A percentile compares a stretch with the other conserved stretches of the same genome.
Conservation (phyloP, 352 stramenopile species). For the Pythium plurisporium region DNA sequence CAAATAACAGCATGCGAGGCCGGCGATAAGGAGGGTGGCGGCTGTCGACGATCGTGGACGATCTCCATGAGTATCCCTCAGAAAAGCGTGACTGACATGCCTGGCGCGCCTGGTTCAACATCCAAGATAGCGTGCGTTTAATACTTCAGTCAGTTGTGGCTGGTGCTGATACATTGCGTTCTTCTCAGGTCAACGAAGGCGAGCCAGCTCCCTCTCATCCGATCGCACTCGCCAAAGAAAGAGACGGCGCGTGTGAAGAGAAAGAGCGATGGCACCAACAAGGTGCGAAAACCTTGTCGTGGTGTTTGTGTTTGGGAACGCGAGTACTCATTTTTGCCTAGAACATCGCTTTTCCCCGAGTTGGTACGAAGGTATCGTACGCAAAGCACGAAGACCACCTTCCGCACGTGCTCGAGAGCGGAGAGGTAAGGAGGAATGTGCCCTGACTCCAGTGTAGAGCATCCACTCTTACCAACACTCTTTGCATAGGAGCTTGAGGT, state of each 20-base stretch:
- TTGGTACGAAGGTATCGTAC: constrained; percentile 34
- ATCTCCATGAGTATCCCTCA: constrained; percentile 1
- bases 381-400: constrained; percentile 4
- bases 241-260: constrained; percentile 2
- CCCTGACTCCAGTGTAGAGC: too few species aligned
- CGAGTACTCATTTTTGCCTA: background rate
- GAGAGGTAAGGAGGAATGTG: constrained; percentile 42
- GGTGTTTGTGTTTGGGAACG: background rate
- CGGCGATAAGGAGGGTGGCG: background rate
- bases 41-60: background rate
- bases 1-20: background rate
- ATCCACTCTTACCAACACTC: background rate
- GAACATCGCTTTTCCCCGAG: constrained; percentile 30
- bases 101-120: background rate
- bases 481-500: constrained; percentile 76
- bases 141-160: too few species aligned
- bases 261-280: background rate
- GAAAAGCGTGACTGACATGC: background rate
- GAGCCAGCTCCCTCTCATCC: constrained; percentile 21
- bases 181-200: background rate
- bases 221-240: constrained; percentile 24
- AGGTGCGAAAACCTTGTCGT: background rate
- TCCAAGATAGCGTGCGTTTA: constrained; percentile 5
- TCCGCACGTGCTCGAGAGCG: constrained; percentile 34
- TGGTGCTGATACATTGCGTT: background rate